Evolutionary conservation across 768 basidiomycete species (phyloP).

Genomic region (Mycena pura): DNA sequence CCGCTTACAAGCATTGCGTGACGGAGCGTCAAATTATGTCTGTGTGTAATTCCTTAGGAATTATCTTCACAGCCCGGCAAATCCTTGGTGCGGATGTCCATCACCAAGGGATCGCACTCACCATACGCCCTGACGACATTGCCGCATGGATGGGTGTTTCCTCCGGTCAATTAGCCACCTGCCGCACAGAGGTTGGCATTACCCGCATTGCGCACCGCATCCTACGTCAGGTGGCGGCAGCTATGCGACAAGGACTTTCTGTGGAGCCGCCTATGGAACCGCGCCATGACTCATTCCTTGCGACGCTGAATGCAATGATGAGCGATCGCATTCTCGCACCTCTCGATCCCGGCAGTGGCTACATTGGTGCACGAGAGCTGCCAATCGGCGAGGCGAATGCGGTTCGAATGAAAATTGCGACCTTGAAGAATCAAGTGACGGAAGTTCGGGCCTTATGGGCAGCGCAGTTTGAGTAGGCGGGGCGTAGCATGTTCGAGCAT

Average conservation of each 20-base stretch:
- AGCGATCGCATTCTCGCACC: not conserved
- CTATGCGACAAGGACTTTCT: not conserved
- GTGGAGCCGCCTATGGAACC: not conserved
- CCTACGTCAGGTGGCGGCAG: not conserved
- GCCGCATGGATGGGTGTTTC: not conserved
- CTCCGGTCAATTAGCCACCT: not conserved
- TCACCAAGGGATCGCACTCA: not conserved
- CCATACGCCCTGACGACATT: not conserved
- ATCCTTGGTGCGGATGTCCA: not conserved
- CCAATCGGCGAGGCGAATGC: not conserved
- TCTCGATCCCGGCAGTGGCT: not conserved
- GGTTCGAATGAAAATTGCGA: not conserved
- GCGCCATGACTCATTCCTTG: not conserved
- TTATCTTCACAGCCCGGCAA: not conserved
- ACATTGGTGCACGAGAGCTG: not conserved
- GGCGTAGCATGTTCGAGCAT: too few relatives aligned
- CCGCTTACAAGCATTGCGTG: constrained; percentile 1
- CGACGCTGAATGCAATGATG: not conserved
- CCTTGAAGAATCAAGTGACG: not conserved
- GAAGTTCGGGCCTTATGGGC: not conserved
- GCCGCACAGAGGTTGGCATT: not conserved
- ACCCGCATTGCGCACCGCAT: not conserved
- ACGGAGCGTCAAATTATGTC: constrained; percentile 1
- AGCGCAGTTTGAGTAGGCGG: not conserved
- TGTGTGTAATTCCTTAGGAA: not conserved